These are phyloP conservation scores for Colletotrichum chlorophyti DNA, from an alignment of 2,329 filamentous ascomycete species.

Conservation along the genomic window DNA sequence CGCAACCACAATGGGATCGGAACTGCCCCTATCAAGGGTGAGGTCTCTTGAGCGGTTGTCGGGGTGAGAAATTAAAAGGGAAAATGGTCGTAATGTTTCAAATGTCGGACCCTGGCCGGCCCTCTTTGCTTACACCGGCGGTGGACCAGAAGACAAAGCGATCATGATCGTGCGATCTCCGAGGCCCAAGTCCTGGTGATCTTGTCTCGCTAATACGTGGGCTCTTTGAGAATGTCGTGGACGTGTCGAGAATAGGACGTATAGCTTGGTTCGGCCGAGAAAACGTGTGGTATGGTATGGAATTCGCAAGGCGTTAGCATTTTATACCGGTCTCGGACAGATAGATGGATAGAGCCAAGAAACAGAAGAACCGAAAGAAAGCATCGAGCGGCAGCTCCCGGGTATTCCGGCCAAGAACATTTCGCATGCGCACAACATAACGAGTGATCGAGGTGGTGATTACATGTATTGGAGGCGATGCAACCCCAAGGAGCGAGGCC, in stretches of 20 bases:
- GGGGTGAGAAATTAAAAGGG: neutral
- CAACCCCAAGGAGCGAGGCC: too few species aligned
- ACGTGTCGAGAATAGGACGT: conserved; percentile 1
- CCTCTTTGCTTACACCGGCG: conserved; percentile 6
- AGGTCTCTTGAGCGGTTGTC: conserved; percentile 1
- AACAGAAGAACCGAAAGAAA: conserved; percentile 13
- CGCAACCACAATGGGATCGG: conserved; percentile 92
- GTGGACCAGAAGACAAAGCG: neutral
- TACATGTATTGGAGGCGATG: neutral
- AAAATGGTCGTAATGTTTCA: neutral
- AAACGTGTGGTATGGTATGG: neutral
- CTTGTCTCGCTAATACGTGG: conserved; percentile 10
- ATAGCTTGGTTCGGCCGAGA: neutral
- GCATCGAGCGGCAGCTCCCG: conserved; percentile 12
- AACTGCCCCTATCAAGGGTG: conserved; percentile 41
- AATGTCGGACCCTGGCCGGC: conserved; percentile 8
- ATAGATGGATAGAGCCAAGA: conserved; percentile 18
- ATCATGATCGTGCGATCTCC: neutral
- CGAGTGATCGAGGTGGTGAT: neutral
- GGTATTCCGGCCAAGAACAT: conserved; percentile 4
- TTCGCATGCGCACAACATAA: neutral
- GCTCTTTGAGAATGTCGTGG: neutral
- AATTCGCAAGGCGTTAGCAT: conserved; percentile 25
- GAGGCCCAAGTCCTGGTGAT: neutral
- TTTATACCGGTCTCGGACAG: neutral